Percentiles rank a stretch among this genome's conserved stretches.
Evolutionary conservation across 2,329 filamentous ascomycete genomes (phyloP).

Genomic region (Exserohilum turcica): DNA sequence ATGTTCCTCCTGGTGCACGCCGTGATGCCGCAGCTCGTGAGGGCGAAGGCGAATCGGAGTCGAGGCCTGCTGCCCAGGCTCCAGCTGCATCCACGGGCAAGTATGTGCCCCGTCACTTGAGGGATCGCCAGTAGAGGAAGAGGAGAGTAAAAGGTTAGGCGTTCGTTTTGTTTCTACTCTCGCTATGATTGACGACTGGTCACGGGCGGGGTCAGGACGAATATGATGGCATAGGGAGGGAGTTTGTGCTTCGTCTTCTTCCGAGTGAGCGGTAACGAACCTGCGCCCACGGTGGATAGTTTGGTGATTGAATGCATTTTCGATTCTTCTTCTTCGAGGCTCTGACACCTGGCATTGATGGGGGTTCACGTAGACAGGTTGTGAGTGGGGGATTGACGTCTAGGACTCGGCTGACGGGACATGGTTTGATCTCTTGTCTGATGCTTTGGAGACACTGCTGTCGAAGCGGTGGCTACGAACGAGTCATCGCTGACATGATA

Average conservation of each 20-base stretch:
- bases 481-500: background rate
- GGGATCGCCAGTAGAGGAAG: slow-evolving; percentile 18
- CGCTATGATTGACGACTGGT: slow-evolving; percentile 13
- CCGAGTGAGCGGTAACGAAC: slow-evolving; percentile 16
- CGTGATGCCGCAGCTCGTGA: slow-evolving; percentile 28
- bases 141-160: slow-evolving; percentile 5
- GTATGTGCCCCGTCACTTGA: slow-evolving; percentile 49
- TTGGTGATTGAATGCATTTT: slow-evolving; percentile 8
- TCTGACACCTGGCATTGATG: too few relatives aligned
- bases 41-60: slow-evolving; percentile 26
- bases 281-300: slow-evolving; percentile 11
- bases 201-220: slow-evolving; percentile 11
- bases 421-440: background rate
- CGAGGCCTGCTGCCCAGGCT: slow-evolving; percentile 32
- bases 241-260: slow-evolving; percentile 12
- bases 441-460: too few relatives aligned
- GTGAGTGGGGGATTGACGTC: background rate
- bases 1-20: slow-evolving; percentile 33
- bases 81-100: slow-evolving; percentile 40
- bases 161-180: slow-evolving; percentile 12
- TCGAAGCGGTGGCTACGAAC: background rate
- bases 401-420: background rate
- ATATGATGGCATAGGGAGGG: slow-evolving; percentile 12
- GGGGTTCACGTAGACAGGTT: background rate
- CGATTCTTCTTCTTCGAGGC: background rate